Conservation (phyloP, 768 basidiomycete genomes). For the Macrolepiota dolichaula region DNA sequence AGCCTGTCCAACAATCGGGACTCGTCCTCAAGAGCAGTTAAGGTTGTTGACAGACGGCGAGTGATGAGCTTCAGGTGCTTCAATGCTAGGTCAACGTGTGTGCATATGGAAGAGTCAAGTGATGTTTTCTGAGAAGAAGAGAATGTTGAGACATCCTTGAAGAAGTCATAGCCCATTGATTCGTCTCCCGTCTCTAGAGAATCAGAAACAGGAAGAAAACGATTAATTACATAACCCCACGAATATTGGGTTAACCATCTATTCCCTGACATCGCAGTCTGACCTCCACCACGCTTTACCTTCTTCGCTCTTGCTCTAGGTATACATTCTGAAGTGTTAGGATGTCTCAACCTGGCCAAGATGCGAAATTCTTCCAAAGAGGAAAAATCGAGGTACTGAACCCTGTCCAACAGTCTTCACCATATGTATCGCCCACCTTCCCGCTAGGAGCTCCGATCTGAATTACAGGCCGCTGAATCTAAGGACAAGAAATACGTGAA, state of each 20-base stretch:
- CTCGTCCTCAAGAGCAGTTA: slow-evolving; percentile 45
- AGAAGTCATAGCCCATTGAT: not conserved
- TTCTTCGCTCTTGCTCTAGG: not conserved
- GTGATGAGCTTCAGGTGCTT: slow-evolving; percentile 56
- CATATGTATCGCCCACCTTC: not conserved
- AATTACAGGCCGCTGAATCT: slow-evolving; percentile 85
- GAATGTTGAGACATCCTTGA: not conserved
- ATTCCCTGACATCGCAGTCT: not conserved
- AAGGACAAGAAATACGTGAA: slow-evolving; percentile 97
- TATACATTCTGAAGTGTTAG: not conserved
- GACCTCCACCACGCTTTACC: not conserved
- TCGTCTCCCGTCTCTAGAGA: not conserved
- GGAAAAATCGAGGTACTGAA: slow-evolving; percentile 81
- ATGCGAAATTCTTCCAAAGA: slow-evolving; percentile 89
- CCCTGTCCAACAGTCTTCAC: not conserved
- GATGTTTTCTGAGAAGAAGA: slow-evolving; percentile 17
- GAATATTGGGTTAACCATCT: no score
- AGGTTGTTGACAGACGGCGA: slow-evolving; percentile 46
- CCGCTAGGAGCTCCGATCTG: slow-evolving; percentile 79
- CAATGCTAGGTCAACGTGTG: slow-evolving; percentile 49
- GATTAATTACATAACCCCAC: not conserved
- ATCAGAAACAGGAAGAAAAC: not conserved
- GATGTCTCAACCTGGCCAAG: slow-evolving; percentile 68
- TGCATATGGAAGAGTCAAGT: slow-evolving; percentile 28
- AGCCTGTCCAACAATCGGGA: slow-evolving; percentile 59